Conservation (phyloP, 1,139 yeast genomes). For the Saccharomycopsis hybrid region DNA sequence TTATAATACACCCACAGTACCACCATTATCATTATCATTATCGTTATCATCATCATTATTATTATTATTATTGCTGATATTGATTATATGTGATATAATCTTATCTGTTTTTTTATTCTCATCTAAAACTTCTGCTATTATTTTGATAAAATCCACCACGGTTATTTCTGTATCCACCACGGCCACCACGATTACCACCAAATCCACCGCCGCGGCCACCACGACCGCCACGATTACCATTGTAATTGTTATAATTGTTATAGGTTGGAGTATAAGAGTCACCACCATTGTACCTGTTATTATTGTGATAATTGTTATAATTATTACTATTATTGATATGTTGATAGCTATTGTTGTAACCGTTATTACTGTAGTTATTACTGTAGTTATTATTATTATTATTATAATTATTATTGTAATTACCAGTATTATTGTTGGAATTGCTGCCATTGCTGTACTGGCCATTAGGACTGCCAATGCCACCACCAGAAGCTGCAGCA, state of each 20-base stretch:
- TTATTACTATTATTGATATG: constrained; percentile 18
- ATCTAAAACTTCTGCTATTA: too few relatives aligned
- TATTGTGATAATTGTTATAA: constrained; percentile 18
- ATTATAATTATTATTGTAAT: constrained; percentile 14
- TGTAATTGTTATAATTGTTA: constrained; percentile 4
- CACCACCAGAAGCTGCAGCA: constrained; percentile 16
- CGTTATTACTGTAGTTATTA: constrained; percentile 22
- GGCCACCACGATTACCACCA: constrained; percentile 9
- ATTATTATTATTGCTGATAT: too few relatives aligned
- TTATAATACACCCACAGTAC: too few relatives aligned
- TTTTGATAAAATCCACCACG: neutral
- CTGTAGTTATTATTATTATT: constrained; percentile 19
- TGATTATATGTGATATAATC: too few relatives aligned
- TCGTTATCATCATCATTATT: too few relatives aligned
- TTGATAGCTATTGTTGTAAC: constrained; percentile 22
- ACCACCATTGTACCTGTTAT: constrained; percentile 1
- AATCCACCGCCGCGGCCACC: constrained; percentile 7
- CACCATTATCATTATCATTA: too few relatives aligned
- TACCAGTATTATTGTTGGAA: constrained; percentile 17
- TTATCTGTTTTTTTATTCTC: too few relatives aligned
- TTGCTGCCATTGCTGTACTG: constrained; percentile 19
- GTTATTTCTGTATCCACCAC: neutral
- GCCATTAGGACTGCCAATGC: constrained; percentile 21
- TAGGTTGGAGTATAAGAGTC: constrained; percentile 16
- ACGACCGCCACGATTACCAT: constrained; percentile 1